Conservation (phyloP, 805 yeast species). For the Metschnikowia bowlesiae region DNA sequence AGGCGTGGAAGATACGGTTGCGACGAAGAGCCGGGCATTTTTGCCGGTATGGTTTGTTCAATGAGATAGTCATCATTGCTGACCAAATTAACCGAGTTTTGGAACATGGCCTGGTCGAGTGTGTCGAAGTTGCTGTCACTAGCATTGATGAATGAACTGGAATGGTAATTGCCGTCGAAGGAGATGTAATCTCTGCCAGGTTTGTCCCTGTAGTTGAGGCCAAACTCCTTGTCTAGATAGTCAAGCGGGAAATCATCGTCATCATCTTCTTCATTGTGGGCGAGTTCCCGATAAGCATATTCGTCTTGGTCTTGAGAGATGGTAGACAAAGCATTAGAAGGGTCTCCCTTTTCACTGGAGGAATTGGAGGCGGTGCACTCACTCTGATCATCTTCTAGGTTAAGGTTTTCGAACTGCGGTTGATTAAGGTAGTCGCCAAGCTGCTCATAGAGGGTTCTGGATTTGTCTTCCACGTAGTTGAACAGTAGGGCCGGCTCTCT, state of each 20-base stretch:
- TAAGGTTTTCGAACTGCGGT: slow-evolving; percentile 9
- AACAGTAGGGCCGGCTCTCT: slow-evolving; percentile 80
- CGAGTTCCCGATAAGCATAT: neutral
- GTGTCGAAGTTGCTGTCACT: slow-evolving; percentile 19
- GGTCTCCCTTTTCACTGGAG: neutral
- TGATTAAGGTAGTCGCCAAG: slow-evolving; percentile 41
- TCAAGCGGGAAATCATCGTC: slow-evolving; percentile 70
- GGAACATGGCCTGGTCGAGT: slow-evolving; percentile 20
- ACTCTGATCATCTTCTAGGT: slow-evolving; percentile 11
- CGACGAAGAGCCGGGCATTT: slow-evolving; percentile 12
- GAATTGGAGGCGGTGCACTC: neutral
- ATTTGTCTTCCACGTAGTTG: slow-evolving; percentile 47
- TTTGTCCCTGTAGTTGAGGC: slow-evolving; percentile 4
- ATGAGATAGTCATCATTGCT: slow-evolving; percentile 46
- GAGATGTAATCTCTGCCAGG: slow-evolving; percentile 22
- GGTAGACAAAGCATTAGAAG: neutral
- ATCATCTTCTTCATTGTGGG: slow-evolving; percentile 18
- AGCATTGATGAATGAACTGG: slow-evolving; percentile 12
- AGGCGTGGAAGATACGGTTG: slow-evolving; percentile 25
- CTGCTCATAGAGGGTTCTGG: slow-evolving; percentile 51
- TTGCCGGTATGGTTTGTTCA: slow-evolving; percentile 48
- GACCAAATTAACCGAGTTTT: slow-evolving; percentile 26
- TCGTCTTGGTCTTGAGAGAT: neutral
- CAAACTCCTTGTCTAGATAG: slow-evolving; percentile 47
- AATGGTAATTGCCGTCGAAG: slow-evolving; percentile 20